Conservation (phyloP, 768 basidiomycete genomes). For the Calocera viscosa region DNA sequence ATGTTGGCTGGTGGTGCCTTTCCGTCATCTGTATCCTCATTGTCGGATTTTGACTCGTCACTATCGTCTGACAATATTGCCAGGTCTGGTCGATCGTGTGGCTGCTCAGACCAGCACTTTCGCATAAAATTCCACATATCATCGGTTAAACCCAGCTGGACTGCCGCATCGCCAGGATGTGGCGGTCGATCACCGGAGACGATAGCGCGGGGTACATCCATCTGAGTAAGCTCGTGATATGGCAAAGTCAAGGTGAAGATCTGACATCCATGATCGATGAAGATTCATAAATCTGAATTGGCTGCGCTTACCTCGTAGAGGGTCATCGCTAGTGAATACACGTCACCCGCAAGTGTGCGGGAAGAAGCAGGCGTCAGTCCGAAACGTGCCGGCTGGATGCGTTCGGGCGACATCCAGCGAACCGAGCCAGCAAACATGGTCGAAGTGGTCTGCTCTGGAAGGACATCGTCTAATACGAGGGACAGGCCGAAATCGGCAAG, state of each 20-base stretch:
- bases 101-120: background rate
- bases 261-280: background rate
- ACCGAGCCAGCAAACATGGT: constrained; percentile 2
- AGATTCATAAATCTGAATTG: background rate
- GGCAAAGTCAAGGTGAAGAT: background rate
- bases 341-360: background rate
- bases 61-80: background rate
- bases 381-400: background rate
- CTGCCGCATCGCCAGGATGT: background rate
- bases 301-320: background rate
- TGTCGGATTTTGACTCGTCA: background rate
- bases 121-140: background rate
- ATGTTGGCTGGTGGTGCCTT: background rate
- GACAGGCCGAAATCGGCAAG: constrained; percentile 1
- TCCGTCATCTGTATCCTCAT: background rate
- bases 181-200: background rate
- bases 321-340: background rate
- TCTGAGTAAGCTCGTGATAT: background rate
- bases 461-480: background rate
- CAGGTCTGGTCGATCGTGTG: background rate
- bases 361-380: background rate
- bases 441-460: background rate
- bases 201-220: background rate
- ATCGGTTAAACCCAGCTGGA: background rate
- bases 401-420: background rate